Conservation (phyloP, 768 basidiomycete species). For the Goffeauzyma gilvescens region DNA sequence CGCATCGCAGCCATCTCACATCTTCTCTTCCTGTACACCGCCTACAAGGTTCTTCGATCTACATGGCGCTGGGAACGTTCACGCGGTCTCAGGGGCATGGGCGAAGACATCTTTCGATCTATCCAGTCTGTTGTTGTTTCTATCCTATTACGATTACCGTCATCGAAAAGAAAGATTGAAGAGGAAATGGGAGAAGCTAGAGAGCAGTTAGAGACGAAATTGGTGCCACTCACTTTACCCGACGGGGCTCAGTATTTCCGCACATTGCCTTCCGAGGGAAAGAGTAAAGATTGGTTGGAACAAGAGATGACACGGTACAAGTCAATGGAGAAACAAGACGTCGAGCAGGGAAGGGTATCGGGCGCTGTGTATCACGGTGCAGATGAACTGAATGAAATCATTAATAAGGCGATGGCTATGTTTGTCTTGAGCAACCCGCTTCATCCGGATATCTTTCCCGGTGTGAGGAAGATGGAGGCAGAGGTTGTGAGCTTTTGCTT, state of each 20-base stretch:
- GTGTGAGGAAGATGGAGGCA: slow-evolving; percentile 89
- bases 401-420: slow-evolving; percentile 58
- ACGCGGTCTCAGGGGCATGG: background rate
- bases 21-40: no score
- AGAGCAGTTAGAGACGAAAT: slow-evolving; percentile 17
- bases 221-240: slow-evolving; percentile 18
- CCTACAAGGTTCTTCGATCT: no score
- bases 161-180: slow-evolving; percentile 16
- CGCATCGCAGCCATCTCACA: no score
- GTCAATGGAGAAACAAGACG: slow-evolving; percentile 23
- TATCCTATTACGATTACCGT: slow-evolving; percentile 24
- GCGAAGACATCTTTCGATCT: background rate
- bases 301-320: slow-evolving; percentile 24
- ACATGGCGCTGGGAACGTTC: background rate
- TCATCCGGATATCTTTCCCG: slow-evolving; percentile 80
- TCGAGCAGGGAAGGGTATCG: slow-evolving; percentile 22
- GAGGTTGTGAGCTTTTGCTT: slow-evolving; percentile 80
- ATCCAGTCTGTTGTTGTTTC: slow-evolving; percentile 12
- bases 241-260: slow-evolving; percentile 15
- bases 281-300: slow-evolving; percentile 22
- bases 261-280: slow-evolving; percentile 20
- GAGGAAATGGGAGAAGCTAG: slow-evolving; percentile 19
- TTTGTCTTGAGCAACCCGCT: slow-evolving; percentile 78
- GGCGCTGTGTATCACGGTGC: slow-evolving; percentile 42
- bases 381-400: slow-evolving; percentile 55